Conservation (phyloP, 352 stramenopile species). For the Globisporangium takayamanum region DNA sequence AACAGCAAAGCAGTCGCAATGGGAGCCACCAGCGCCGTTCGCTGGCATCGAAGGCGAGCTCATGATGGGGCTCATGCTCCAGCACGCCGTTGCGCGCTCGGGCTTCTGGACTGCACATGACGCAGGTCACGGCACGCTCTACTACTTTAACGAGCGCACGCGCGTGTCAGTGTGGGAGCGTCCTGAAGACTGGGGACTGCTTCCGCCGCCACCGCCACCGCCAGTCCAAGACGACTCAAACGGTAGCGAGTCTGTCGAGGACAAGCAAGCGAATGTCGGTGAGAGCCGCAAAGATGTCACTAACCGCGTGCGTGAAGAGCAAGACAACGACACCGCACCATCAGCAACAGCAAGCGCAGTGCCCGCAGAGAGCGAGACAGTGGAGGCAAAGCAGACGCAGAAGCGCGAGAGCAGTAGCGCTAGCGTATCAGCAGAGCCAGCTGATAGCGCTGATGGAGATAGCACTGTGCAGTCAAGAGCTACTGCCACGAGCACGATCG, state of each 20-base stretch:
- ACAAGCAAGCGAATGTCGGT: background rate
- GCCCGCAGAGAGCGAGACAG: background rate
- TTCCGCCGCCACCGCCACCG: constrained; percentile 20
- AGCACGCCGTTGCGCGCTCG: constrained; percentile 56
- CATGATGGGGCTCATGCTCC: constrained; percentile 84
- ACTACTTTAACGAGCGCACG: constrained; percentile 77
- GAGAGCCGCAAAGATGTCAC: too few relatives aligned
- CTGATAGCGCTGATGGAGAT: too few relatives aligned
- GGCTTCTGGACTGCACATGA: constrained; percentile 69
- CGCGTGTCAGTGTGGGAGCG: constrained; percentile 65
- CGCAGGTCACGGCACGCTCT: constrained; percentile 60
- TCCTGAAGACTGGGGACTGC: constrained; percentile 47
- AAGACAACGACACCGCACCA: constrained; percentile 5
- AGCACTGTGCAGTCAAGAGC: too few relatives aligned
- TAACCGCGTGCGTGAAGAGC: too few relatives aligned
- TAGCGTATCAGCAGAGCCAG: too few relatives aligned
- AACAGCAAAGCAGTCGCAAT: constrained; percentile 41
- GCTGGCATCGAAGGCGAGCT: constrained; percentile 50
- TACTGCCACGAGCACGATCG: background rate
- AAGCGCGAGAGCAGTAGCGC: too few relatives aligned
- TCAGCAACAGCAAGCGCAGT: too few relatives aligned
- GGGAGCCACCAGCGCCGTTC: constrained; percentile 45
- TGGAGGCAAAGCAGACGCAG: too few relatives aligned
- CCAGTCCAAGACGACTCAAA: constrained; percentile 7
- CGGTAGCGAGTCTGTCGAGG: background rate